Base-by-base conservation (phyloP, 2,329 filamentous ascomycete genomes). In the Fonsecaea nubica region DNA sequence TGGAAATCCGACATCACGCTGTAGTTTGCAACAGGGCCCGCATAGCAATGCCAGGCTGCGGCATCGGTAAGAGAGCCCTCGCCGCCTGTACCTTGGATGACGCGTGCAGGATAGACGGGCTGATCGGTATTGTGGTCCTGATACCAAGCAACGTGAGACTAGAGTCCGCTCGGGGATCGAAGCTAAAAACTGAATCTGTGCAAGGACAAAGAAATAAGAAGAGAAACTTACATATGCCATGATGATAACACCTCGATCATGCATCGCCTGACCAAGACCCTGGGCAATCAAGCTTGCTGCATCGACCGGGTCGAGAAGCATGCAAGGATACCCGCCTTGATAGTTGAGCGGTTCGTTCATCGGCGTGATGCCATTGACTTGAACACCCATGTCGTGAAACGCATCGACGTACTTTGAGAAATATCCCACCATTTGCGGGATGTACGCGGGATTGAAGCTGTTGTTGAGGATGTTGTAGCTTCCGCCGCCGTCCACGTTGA, bases 21-120 rank as follows among this genome's bases (percentile, higher is more conserved):
- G 74, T 75, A 77, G 58, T 77, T 69, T 52, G 63, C 63, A 21
- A 78, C 75, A 38, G 77, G 72, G 15, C 72, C 69, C 0, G 75
- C 76, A 55, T 80, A 80, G 66, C 78, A 80, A 68, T 80, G 78
- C 78, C 78, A 79, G 2, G 77, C 77, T 0, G 77, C 77, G 0
- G 75, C 73, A 50, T 75, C 64, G 8, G 78, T 75, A 30, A 74
- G 73, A 32, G 69, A 5, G 2, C 72, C 66, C 4, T 78, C 76
- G 3, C 68, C 68, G 56, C 77, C 70, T 1, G 60, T 62, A 2
- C 60, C 60, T 36, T 55, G 50, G 35, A 78, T 66, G 38, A 78
- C 76, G 1, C 73, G 75, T 33, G 74, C 72, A 6, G 78, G 77
- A 58, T 80, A 79, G 3, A 69, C 73, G 1, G 75, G 58, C 30